Base-by-base conservation (phyloP, 2,329 filamentous ascomycete genomes). In the Lachnellula cervina region DNA sequence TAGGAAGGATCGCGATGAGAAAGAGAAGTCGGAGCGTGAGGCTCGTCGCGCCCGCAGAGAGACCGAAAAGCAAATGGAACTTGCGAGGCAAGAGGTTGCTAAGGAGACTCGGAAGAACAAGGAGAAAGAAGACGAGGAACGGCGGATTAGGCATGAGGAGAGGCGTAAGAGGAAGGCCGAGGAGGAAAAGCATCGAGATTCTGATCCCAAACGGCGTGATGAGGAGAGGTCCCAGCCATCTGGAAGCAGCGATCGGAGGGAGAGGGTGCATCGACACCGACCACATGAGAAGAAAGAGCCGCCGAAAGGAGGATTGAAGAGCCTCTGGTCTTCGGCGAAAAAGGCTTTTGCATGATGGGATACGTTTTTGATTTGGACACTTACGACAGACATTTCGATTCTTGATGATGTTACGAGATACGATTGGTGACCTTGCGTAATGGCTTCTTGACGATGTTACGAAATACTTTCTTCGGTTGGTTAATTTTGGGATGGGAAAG, bases 111-210 rank as follows among this genome's bases (percentile, higher is more conserved):
- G 52, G 46, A 46, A 54, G 42, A 50, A 53, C 7, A 52, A 56
- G 14, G 63, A 66, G 52, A 62, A 61, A 42, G 62, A 66, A 23
- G 65, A 65, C 16, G 63, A 63, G 28, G 62, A 62, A n/a, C 51
- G 61, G 4, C 52, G 59, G 21, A 32, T 52, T 4, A 55, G 63
- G 23, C 56, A 62, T 3, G 64, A 65, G 32, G 62, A 66, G 32
- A 44, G 64, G 14, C 59, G 59, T 44, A 59, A 55, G 35, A 61
- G 56, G 23, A 55, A 60, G 37, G 62, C 53, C 32, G 64, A 62
- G 25, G 52, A 61, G 34, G 65, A 66, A 44, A 62, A 49, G 17
- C 35, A 49, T 16, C 23, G 32, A n/a, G 48, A 23, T 43, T 46
- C 40, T 1, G 19, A 46, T 5, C 44, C 21, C 49, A 58, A 28